phyloP scores from a whole-genome alignment of 2,329 filamentous ascomycete species.

The Colletotrichum acutatum region DNA sequence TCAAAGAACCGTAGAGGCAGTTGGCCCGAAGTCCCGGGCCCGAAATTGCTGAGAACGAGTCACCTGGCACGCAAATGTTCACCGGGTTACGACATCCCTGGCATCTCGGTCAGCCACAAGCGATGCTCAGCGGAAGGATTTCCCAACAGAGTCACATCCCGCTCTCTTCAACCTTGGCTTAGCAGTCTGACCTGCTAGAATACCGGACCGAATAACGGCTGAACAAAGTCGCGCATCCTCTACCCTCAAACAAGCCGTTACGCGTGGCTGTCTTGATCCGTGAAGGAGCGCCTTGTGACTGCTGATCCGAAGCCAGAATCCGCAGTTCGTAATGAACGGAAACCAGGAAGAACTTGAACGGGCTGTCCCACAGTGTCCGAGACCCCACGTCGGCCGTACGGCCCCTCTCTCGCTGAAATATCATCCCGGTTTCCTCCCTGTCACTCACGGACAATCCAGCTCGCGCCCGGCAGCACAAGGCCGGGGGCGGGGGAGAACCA shows the following conservation, averaged over 20 bases:
- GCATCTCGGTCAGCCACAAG: slow-evolving; percentile 12
- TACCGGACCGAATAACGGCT: slow-evolving; percentile 20
- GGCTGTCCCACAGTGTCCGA: neutral
- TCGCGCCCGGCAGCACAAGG: slow-evolving; percentile 2
- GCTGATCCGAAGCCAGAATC: neutral
- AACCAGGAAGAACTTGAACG: neutral
- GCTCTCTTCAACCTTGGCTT: neutral
- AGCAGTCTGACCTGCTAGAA: neutral
- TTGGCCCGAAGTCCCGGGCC: slow-evolving; percentile 22
- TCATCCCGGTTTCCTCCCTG: neutral
- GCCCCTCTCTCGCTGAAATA: neutral
- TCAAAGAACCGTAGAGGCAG: slow-evolving; percentile 5
- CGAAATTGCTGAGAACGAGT: neutral
- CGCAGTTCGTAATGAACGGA: neutral
- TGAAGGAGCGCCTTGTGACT: neutral
- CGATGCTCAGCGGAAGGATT: slow-evolving; percentile 13
- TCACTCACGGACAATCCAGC: neutral
- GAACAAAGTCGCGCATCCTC: neutral
- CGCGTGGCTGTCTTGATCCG: neutral
- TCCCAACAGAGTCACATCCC: slow-evolving; percentile 26
- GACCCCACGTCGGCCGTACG: slow-evolving; percentile 8
- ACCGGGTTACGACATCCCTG: slow-evolving; percentile 15
- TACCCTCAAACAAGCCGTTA: neutral
- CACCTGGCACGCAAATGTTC: slow-evolving; percentile 8
- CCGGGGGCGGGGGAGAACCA: slow-evolving; percentile 5